These are phyloP conservation scores for Trichophyton verrucosum DNA, from an alignment of 2,329 filamentous ascomycete genomes.

Conservation along the genomic window DNA sequence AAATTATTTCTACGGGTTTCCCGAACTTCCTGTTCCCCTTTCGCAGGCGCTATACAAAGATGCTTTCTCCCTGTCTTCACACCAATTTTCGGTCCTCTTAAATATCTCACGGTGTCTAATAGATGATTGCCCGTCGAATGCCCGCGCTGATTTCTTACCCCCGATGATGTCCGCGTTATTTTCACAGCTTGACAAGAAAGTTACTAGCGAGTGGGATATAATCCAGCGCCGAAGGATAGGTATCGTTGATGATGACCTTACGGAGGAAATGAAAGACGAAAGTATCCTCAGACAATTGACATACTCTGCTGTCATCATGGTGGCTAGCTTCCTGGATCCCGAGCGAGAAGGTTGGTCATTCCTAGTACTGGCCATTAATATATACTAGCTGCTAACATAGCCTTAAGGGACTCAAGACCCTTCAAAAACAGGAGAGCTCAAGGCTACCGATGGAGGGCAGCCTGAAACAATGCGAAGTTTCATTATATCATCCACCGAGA, in stretches of 20 bases:
- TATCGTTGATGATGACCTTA: conserved; percentile 63
- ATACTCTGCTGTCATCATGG: conserved; percentile 82
- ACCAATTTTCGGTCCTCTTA: conserved; percentile 87
- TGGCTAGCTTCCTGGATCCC: conserved; percentile 77
- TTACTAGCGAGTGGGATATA: conserved; percentile 73
- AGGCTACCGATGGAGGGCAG: not conserved
- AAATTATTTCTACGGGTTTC: conserved; percentile 79
- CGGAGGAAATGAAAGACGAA: conserved; percentile 96
- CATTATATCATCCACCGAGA: conserved; percentile 61
- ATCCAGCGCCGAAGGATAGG: conserved; percentile 49
- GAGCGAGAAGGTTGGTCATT: conserved; percentile 45
- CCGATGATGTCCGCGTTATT: conserved; percentile 73
- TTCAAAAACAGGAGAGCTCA: conserved; percentile 20
- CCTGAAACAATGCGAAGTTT: conserved; percentile 57
- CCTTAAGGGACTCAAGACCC: not conserved
- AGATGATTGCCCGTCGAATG: conserved; percentile 74
- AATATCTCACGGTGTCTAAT: conserved; percentile 81
- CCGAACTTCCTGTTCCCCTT: conserved; percentile 68
- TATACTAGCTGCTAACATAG: conserved; percentile 8
- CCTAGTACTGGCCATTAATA: conserved; percentile 4
- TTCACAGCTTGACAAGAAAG: conserved; percentile 73
- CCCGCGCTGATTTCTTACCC: conserved; percentile 68
- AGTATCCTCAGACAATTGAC: conserved; percentile 89
- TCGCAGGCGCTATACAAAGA: conserved; percentile 75
- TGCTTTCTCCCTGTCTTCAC: conserved; percentile 69